phyloP scores from a whole-genome alignment of 139 green algal species.

The Chloropicon primus region DNA sequence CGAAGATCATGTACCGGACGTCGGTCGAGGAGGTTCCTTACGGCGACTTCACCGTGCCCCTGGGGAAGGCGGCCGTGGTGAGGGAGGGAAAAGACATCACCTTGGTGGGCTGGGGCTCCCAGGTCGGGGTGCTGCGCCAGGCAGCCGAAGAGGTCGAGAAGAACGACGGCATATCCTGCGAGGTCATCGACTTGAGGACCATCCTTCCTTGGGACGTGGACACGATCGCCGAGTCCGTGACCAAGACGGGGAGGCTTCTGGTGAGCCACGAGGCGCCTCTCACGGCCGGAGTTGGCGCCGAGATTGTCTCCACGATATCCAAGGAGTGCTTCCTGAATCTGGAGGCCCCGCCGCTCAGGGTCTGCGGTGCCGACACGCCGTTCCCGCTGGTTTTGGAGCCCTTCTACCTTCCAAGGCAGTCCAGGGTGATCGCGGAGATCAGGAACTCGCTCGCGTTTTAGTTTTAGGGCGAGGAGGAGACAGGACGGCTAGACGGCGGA shows the following conservation, averaged over 20 bases:
- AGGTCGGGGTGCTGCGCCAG: conserved; percentile 42
- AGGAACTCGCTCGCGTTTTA: background rate
- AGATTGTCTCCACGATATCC: conserved; percentile 57
- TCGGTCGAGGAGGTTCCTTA: conserved; percentile 64
- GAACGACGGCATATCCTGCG: conserved; percentile 42
- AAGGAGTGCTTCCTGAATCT: conserved; percentile 52
- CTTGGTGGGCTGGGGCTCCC: conserved; percentile 81
- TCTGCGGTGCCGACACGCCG: conserved; percentile 77
- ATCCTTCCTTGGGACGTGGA: conserved; percentile 63
- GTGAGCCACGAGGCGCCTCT: conserved; percentile 83
- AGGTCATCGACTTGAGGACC: conserved; percentile 80
- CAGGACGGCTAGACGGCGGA: no score
- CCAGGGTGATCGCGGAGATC: conserved; percentile 2
- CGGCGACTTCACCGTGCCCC: conserved; percentile 49
- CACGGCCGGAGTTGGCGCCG: conserved; percentile 71
- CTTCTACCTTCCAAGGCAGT: conserved; percentile 20
- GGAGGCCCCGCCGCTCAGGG: conserved; percentile 51
- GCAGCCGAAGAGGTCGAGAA: conserved; percentile 26
- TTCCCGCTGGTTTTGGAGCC: conserved; percentile 64
- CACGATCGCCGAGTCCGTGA: conserved; percentile 26
- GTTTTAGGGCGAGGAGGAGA: no score
- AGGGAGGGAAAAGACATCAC: conserved; percentile 64
- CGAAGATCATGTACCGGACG: conserved; percentile 85
- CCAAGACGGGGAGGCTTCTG: conserved; percentile 38
- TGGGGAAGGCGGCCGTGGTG: conserved; percentile 48